A percentile compares a stretch with the other conserved stretches of the same genome.
These are phyloP conservation scores for Prinsepia uniflora DNA, from an alignment of 306 rosid species.

Conservation along the genomic window DNA sequence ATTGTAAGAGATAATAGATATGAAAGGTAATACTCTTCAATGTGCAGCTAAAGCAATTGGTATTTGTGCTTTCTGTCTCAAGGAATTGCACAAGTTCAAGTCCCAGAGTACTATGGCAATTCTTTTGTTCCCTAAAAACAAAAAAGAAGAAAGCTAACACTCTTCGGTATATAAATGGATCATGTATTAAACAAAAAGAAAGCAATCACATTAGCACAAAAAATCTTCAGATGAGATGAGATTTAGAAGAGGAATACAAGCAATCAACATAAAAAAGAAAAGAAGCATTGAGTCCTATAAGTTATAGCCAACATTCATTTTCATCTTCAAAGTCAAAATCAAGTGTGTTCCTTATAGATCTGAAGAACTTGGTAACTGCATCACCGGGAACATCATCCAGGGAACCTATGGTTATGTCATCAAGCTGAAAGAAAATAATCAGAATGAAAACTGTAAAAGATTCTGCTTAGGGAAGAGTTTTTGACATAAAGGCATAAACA, in stretches of 20 bases:
- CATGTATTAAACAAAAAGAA: conserved; percentile 6
- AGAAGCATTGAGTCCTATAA: conserved; percentile 17
- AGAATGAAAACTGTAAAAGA: background rate
- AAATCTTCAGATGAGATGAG: background rate
- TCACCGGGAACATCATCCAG: conserved; percentile 86
- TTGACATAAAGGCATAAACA: background rate
- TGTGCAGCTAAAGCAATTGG: too few relatives aligned
- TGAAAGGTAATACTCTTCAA: conserved; percentile 10
- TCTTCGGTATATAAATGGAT: background rate
- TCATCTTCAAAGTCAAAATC: conserved; percentile 98
- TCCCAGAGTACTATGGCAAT: too few relatives aligned
- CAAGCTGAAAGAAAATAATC: conserved; percentile 49
- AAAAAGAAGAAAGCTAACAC: too few relatives aligned
- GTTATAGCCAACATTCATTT: conserved; percentile 58
- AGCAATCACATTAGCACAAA: conserved; percentile 13
- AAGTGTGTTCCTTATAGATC: conserved; percentile 86
- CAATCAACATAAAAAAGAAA: background rate
- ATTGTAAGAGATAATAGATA: conserved; percentile 28
- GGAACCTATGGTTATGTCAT: conserved; percentile 73
- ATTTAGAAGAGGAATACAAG: background rate
- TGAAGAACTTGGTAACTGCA: conserved; percentile 71
- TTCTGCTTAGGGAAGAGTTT: background rate
- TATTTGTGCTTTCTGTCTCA: too few relatives aligned
- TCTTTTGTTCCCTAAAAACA: too few relatives aligned
- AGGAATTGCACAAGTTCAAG: too few relatives aligned